Evolutionary conservation across 1,284 basidiomycete genomes (phyloP), one percentile per base, ranked within the genome.

Genomic region (Ganoderma lingzhi): DNA sequence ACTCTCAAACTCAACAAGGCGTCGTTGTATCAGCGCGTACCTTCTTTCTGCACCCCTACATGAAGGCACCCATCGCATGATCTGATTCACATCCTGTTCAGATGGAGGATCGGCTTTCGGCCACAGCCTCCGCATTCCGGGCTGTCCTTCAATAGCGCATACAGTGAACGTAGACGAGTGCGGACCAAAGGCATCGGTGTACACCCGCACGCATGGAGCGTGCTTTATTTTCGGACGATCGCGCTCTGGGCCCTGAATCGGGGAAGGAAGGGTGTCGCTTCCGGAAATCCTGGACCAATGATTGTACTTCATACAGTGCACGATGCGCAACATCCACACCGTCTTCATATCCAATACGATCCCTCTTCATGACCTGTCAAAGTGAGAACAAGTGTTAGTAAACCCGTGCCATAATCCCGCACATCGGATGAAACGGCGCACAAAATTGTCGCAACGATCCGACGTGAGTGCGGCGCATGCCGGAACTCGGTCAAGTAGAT

Each of bases 401-500:
- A 39, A 39, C 3, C 37, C 19, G 17, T 59, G 19, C n/a, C 60
- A 23, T 56, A 15, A 64, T 64, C 64, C 61, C 63, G 28, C 19
- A 65, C 28, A 53, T n/a, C 19, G 45, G 15, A 64, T 48, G 9
- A 44, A 65, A 30, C 44, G 14, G 78, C 90, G 80, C 78, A 93
- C 90, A 96, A 75, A 67, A 96, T 90, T 3, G 95, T 96, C n/a
- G 94, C 94, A 37, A 96, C 93, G 61, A 96, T 82, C 44, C 83
- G 85, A 68, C 94, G 84, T 17, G 86, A 83, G 78, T 95, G 93
- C 9, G 90, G 79, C 62, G 82, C 74, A 72, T 90, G 86, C 70
- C 94, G 85, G 79, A 96, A 96, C 78, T 96, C 95, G 6, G 91
- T 90, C 60, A 96, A 84, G 77, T 95, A 95, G 63, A 95, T 93